Conservation (phyloP, 805 yeast species). For the Starmerella gropengiesseri region DNA sequence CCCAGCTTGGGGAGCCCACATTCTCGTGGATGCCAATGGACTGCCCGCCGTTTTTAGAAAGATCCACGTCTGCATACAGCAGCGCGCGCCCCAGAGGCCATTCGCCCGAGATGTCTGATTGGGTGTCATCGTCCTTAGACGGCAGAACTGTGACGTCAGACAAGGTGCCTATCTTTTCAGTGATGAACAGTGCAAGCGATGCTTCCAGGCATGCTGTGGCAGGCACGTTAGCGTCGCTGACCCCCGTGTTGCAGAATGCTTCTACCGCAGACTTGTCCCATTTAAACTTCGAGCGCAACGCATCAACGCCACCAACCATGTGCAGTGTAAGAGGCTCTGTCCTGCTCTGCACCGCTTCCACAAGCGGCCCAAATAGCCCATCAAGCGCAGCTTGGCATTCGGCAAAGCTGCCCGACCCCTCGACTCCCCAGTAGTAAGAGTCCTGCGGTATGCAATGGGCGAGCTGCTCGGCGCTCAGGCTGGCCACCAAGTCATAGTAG, state of each 20-base stretch:
- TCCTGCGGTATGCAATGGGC: conserved; percentile 11
- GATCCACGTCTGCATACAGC: conserved; percentile 49
- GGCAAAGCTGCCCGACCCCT: conserved; percentile 43
- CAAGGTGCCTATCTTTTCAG: no score
- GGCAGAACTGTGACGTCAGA: no score
- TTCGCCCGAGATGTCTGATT: no score
- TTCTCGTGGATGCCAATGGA: conserved; percentile 15
- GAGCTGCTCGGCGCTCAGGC: conserved; percentile 2
- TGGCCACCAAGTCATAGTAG: conserved; percentile 6
- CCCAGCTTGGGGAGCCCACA: conserved; percentile 14
- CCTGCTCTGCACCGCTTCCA: conserved; percentile 37
- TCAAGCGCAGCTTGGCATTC: conserved; percentile 40
- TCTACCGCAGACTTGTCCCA: neutral
- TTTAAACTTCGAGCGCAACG: neutral
- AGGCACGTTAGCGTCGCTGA: neutral
- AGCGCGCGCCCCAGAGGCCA: conserved; percentile 56
- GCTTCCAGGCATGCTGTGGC: conserved; percentile 41
- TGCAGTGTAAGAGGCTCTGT: neutral
- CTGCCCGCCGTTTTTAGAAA: conserved; percentile 25
- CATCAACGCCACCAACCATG: neutral
- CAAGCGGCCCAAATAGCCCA: conserved; percentile 31
- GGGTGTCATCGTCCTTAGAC: no score
- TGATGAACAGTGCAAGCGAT: conserved; percentile 34
- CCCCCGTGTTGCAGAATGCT: neutral
- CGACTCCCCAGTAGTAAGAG: neutral